Percentiles rank a stretch among this genome's conserved stretches.
phyloP scores from a whole-genome alignment of 169 alveolate genomes.

The Toxoplasma gondii region DNA sequence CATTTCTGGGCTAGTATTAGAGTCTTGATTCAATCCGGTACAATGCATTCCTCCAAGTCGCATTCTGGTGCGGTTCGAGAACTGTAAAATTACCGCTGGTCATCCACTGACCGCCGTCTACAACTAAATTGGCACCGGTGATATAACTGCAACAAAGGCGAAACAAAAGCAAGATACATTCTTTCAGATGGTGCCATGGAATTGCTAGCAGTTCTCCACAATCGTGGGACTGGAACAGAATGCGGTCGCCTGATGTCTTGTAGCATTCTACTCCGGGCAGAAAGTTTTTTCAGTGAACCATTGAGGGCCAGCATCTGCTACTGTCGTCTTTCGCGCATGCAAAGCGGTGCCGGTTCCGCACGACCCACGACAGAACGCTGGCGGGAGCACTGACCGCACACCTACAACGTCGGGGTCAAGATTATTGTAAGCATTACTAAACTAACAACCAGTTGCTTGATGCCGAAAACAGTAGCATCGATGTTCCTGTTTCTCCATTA shows the following conservation, averaged over 20 bases:
- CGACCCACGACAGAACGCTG: too few species aligned
- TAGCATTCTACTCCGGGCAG: not conserved
- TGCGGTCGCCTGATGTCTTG: too few species aligned
- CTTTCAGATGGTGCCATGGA: not conserved
- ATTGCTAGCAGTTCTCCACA: not conserved
- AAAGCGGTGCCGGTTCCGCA: too few species aligned
- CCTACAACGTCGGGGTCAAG: too few species aligned
- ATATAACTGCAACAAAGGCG: constrained; percentile 56
- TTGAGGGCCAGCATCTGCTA: too few species aligned
- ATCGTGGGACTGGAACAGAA: too few species aligned
- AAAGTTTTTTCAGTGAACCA: not conserved
- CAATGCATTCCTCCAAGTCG: constrained; percentile 27
- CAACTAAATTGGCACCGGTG: constrained; percentile 82
- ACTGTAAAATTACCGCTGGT: constrained; percentile 42
- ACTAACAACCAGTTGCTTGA: too few species aligned
- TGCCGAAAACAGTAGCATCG: too few species aligned
- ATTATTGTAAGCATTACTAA: too few species aligned
- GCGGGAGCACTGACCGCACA: too few species aligned
- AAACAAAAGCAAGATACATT: not conserved
- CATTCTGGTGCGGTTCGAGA: constrained; percentile 21
- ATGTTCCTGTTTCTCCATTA: too few species aligned
- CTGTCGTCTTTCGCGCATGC: too few species aligned
- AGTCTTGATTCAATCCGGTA: not conserved
- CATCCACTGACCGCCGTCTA: constrained; percentile 87
- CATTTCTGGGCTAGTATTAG: not conserved